These are phyloP conservation scores for Pseudozyma thailandica DNA, from an alignment of 1,284 basidiomycete species.

Conservation along the genomic window DNA sequence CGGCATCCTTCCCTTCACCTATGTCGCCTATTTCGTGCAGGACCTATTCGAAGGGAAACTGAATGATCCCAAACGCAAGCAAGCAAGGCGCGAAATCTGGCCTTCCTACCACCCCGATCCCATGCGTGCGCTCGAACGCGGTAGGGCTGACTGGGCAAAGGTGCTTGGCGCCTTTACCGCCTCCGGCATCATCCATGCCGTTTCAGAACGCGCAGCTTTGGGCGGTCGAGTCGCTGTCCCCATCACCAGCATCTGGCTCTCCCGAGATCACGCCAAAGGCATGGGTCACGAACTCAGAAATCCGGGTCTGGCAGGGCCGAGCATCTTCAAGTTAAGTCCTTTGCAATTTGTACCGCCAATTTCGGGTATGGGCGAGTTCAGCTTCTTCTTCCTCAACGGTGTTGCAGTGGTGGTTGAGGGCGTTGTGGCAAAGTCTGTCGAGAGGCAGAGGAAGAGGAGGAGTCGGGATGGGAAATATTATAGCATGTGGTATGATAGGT, in stretches of 20 bases:
- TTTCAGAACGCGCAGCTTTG: slow-evolving; percentile 45
- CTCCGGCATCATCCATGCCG: slow-evolving; percentile 48
- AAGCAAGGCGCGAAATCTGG: slow-evolving; percentile 35
- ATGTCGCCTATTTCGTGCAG: slow-evolving; percentile 34
- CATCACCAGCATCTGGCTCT: slow-evolving; percentile 44
- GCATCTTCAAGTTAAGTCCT: slow-evolving; percentile 17
- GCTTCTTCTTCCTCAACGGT: slow-evolving; percentile 55
- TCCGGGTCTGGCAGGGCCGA: not conserved
- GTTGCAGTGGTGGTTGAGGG: slow-evolving; percentile 52
- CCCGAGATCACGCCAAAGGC: slow-evolving; percentile 28
- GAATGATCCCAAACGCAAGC: slow-evolving; percentile 31
- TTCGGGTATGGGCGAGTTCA: slow-evolving; percentile 50
- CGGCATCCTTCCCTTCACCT: slow-evolving; percentile 48
- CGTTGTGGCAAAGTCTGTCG: slow-evolving; percentile 25
- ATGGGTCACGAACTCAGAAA: slow-evolving; percentile 39
- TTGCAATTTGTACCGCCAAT: slow-evolving; percentile 46
- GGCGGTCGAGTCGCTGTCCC: slow-evolving; percentile 49
- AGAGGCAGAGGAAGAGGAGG: slow-evolving; percentile 16
- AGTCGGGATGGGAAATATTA: slow-evolving; percentile 23
- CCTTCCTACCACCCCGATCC: slow-evolving; percentile 47
- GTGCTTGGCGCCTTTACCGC: slow-evolving; percentile 52
- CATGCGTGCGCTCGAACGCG: slow-evolving; percentile 37
- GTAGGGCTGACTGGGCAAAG: slow-evolving; percentile 55
- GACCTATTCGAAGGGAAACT: slow-evolving; percentile 34
- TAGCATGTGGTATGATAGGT: slow-evolving; percentile 41